Evolutionary conservation across 768 basidiomycete species (phyloP).

Genomic region (Suillus plorans): DNA sequence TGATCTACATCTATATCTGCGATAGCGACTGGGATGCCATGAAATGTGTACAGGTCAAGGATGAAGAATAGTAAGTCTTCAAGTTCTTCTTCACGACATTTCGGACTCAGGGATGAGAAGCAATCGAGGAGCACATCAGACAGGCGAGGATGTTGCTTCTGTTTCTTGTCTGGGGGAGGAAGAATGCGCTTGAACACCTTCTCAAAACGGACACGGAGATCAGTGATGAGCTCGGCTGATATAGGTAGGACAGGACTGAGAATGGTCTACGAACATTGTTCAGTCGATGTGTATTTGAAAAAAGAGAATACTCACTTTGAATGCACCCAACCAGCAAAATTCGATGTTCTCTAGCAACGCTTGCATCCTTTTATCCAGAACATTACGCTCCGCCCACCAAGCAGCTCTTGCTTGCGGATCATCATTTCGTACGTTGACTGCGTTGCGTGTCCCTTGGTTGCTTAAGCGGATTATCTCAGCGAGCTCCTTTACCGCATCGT

Average conservation of each 20-base stretch:
- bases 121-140: slow-evolving; percentile 80
- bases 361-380: slow-evolving; percentile 74
- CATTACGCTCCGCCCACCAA: slow-evolving; percentile 86
- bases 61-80: slow-evolving; percentile 95
- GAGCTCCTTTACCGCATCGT: slow-evolving; percentile 72
- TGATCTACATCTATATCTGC: slow-evolving; percentile 92
- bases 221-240: slow-evolving; percentile 45
- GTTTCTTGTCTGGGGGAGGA: slow-evolving; percentile 59
- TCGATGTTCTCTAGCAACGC: slow-evolving; percentile 83
- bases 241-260: slow-evolving; percentile 47
- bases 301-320: slow-evolving; percentile 66
- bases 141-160: slow-evolving; percentile 55
- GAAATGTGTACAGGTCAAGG: slow-evolving; percentile 91
- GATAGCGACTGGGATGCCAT: slow-evolving; percentile 83
- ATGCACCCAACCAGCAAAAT: slow-evolving; percentile 95
- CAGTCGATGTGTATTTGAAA: neutral
- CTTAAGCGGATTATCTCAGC: slow-evolving; percentile 77
- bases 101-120: slow-evolving; percentile 79
- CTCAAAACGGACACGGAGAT: slow-evolving; percentile 70
- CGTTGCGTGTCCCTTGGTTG: slow-evolving; percentile 72
- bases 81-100: slow-evolving; percentile 88
- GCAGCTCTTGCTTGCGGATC: slow-evolving; percentile 60
- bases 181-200: slow-evolving; percentile 70
- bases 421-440: slow-evolving; percentile 67
- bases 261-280: slow-evolving; percentile 50